Percentiles rank a stretch among this genome's conserved stretches.
Conservation (phyloP, 169 alveolate species). For the Eimeria praecox region DNA sequence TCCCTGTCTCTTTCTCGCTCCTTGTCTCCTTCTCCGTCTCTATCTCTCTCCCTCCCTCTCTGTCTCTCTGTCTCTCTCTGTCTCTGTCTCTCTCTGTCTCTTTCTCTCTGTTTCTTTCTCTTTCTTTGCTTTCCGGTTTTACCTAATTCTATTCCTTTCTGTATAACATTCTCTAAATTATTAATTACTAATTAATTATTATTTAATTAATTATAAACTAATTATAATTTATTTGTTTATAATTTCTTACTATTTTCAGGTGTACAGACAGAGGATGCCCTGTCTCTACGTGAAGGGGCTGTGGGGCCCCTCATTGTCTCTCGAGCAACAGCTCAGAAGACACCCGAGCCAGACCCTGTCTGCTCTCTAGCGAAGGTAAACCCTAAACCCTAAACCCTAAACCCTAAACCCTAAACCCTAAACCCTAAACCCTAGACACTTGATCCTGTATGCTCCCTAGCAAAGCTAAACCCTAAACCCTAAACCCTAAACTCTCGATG, state of each 20-base stretch:
- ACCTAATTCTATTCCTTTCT: not conserved
- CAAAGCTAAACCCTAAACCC: too few relatives aligned
- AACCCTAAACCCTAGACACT: not conserved
- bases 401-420: not conserved
- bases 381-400: conserved; percentile 27
- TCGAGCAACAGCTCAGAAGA: conserved; percentile 69
- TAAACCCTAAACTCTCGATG: too few relatives aligned
- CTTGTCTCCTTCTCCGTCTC: not conserved
- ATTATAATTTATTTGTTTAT: not conserved
- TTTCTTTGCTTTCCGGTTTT: not conserved
- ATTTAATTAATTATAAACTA: too few relatives aligned
- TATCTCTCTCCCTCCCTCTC: not conserved
- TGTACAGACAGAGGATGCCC: conserved; percentile 82
- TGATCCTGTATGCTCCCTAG: too few relatives aligned
- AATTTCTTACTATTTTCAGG: conserved; percentile 5
- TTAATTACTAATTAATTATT: too few relatives aligned
- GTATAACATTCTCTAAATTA: not conserved
- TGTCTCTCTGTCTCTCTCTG: too few relatives aligned
- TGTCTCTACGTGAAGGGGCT: conserved; percentile 77
- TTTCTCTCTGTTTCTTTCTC: not conserved
- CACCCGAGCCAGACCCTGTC: not conserved
- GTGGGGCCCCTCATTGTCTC: conserved; percentile 82
- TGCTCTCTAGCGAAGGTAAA: not conserved
- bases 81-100: too few relatives aligned
- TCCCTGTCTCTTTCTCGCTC: too few relatives aligned